These are phyloP conservation scores for Citrullus mucosospermus DNA, from an alignment of 306 rosid genomes.

Conservation along the genomic window DNA sequence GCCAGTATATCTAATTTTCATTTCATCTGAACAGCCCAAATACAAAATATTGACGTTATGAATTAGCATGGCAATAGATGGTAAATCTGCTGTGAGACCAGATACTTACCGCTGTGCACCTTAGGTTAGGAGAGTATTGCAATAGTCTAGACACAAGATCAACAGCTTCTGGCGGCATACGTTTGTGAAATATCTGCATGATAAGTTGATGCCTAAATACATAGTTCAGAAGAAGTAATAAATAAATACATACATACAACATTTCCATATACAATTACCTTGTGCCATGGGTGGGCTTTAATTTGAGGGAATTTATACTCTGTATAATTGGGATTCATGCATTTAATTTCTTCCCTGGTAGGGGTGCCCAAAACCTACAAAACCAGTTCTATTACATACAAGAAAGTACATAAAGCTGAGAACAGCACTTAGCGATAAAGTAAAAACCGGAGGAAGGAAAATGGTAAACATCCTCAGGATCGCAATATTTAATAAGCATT, in stretches of 20 bases:
- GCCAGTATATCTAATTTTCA: neutral
- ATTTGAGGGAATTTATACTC: conserved; percentile 98
- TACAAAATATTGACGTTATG: neutral
- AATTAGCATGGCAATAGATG: neutral
- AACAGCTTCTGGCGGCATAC: conserved; percentile 99
- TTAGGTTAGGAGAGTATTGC: conserved; percentile 86
- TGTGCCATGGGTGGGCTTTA: conserved; percentile 99
- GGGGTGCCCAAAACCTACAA: conserved; percentile 90
- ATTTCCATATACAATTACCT: conserved; percentile 33
- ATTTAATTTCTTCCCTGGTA: conserved; percentile 94
- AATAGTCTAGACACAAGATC: conserved; percentile 90
- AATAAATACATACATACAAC: neutral
- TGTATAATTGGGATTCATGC: conserved; percentile 98
- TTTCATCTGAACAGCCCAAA: neutral
- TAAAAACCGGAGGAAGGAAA: neutral
- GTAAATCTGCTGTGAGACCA: neutral
- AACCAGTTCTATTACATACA: conserved; percentile 1
- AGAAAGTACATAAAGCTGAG: neutral
- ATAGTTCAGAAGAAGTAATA: neutral
- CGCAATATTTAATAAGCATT: neutral
- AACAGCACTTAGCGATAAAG: neutral
- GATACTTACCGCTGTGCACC: conserved; percentile 79
- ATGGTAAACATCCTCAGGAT: neutral
- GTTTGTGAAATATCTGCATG: conserved; percentile 76
- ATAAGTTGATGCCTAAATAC: conserved; percentile 4